Conservation (phyloP, 1,284 basidiomycete species). For the Leccinum fallax region DNA sequence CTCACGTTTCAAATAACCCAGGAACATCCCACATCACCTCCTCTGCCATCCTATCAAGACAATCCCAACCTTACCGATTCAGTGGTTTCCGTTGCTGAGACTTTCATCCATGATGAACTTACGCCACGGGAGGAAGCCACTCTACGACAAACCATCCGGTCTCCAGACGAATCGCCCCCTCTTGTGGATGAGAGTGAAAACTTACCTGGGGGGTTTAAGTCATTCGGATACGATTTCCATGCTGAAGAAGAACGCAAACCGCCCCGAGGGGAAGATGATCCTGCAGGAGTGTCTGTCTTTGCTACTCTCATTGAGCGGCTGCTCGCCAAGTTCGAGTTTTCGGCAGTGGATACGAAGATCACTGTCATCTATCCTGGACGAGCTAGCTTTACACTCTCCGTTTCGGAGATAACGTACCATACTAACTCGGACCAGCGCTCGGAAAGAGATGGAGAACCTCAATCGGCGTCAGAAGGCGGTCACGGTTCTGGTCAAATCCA, state of each 20-base stretch:
- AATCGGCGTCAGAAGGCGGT: constrained; percentile 33
- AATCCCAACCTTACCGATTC: constrained; percentile 67
- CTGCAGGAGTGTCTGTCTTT: constrained; percentile 79
- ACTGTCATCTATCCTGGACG: constrained; percentile 64
- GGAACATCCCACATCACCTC: constrained; percentile 18
- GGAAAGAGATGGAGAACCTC: constrained; percentile 11
- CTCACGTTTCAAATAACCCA: constrained; percentile 60
- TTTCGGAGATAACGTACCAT: constrained; percentile 62
- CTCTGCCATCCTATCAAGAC: constrained; percentile 17
- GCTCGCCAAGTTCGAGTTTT: constrained; percentile 80
- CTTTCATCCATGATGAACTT: constrained; percentile 84
- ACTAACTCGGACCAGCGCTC: constrained; percentile 31
- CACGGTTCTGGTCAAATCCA: constrained; percentile 33
- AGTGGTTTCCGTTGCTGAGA: constrained; percentile 78
- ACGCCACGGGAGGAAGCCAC: constrained; percentile 69
- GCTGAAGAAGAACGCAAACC: constrained; percentile 37
- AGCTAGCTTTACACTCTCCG: constrained; percentile 59
- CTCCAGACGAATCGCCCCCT: constrained; percentile 38
- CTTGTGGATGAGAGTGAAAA: constrained; percentile 40
- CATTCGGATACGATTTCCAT: constrained; percentile 44
- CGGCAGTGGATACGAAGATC: constrained; percentile 68
- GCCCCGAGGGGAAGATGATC: constrained; percentile 52
- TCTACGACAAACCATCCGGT: constrained; percentile 70
- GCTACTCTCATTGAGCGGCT: constrained; percentile 83
- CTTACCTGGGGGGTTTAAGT: constrained; percentile 69